Evolutionary conservation across 78 protist genomes (phyloP), one percentile per base, ranked within the genome.

Genomic region (Bigelowiella natans): DNA sequence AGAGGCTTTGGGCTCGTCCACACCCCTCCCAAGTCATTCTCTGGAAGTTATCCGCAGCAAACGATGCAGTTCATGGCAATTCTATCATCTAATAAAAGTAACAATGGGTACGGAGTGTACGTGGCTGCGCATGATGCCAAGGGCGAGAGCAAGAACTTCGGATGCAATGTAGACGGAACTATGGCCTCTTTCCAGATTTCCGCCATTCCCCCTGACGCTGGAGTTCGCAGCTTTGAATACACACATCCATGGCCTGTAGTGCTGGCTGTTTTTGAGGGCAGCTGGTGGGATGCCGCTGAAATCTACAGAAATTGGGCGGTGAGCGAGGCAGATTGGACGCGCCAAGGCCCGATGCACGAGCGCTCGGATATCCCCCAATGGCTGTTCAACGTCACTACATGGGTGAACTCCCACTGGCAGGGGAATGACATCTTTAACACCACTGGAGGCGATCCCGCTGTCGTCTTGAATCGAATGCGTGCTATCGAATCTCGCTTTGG

Each of bases 341-440:
- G 63, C 31, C 28, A 2, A 7, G 90, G 90, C 31, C 90, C 90
- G 7, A 2, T 88, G 38, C 73, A 82, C 11, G 36, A 86, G 40
- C 82, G 90, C 37, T 2, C 90, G 1, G 90, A 88, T 29, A 2
- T 51, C 34, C 90, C 90, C 28, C 7, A 88, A 7, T 88, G 90
- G 90, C 40, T 88, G 38, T 1, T 29, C 2, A 39, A 38, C 90
- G 7, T n/a, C 18, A 88, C 90, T 7, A 82, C 89, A 7, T 88
- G 90, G 90, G 90, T 88, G 82, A 88, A 88, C 90, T 88, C 90
- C 39, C 90, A 88, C 85, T 88, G 90, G 90, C 90, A 88, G 34
- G 90, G 90, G 31, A 73, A 88, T 38, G 90, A 88, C 85, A 88
- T 88, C 1, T 88, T 88, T 83, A 88, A 88, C 90, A 40, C 86